Evolutionary conservation across 176 grass and related monocot genomes (phyloP), one percentile per base, ranked within the genome.

Genomic region (Bonia amplexicaulis): DNA sequence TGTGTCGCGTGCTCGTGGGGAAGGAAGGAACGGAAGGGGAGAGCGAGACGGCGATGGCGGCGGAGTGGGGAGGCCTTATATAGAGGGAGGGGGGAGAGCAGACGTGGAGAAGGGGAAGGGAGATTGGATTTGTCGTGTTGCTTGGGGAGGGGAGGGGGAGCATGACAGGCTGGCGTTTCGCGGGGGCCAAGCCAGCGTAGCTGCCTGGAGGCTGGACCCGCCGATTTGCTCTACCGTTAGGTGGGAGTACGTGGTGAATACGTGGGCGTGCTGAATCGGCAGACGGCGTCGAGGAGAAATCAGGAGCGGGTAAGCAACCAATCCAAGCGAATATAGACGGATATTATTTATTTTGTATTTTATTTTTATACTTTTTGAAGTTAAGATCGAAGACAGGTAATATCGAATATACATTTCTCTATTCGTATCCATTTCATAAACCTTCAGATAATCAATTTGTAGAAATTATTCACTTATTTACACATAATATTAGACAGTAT

Each of bases 111-210:
- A 19, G 69, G 17, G 1, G 25, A 7, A 6, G 19, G 16, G 23
- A 1, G 35, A 22, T 8, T 44, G 49, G n/a, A 2, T 37, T 42
- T 83, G 86, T 88, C 80, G 73, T 12, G 45, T 77, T 72, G 65
- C 80, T 70, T 71, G 44, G 54, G n/a, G n/a, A n/a, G n/a, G n/a
- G n/a, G n/a, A n/a, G n/a, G n/a, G n/a, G 25, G 54, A 71, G 33
- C 54, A 14, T 9, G 86, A 84, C 87, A 79, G 80, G 19, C 87
- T 84, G 80, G 80, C 80, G 87, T 31, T 49, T 53, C 29, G 46
- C 44, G 53, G 73, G 79, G 51, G 78, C 62, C 67, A 44, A 40
- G 70, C 62, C 67, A 44, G 69, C 52, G 11, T 25, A 3, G 15
- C 17, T 72, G 78, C 49, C 51, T 76, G 26, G 78, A 69, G 78